Evolutionary conservation across 495 filamentous ascomycete species (phyloP), one percentile per base, ranked within the genome.

Genomic region (Penicillium paxilli): DNA sequence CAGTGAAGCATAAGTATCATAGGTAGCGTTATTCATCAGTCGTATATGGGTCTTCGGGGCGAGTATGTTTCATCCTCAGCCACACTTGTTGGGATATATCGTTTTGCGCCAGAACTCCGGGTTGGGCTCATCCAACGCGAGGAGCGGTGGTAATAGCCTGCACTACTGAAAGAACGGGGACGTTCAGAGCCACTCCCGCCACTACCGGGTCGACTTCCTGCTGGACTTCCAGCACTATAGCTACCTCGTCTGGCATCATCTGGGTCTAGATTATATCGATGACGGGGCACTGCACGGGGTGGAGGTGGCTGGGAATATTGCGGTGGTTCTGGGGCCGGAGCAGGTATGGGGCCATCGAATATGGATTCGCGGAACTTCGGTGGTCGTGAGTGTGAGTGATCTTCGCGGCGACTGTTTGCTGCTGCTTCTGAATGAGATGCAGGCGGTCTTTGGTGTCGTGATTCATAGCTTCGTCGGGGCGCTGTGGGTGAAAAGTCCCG

Each of bases 401-500:
- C 68, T 21, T 72, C 65, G 2, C 51, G 47, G 8, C 61, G 64
- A 2, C 20, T 28, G 37, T 60, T 57, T 14, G 57, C 42, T 0
- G 64, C 44, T n/a, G 49, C 44, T 5, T 55, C 55, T 1, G 68
- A 52, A 33, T 56, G 53, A 1, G 60, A 54, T 38, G 55, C 59
- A 20, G 55, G 46, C 32, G 51, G 25, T 48, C 58, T 49, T 38
- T 61, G 45, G 20, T 52, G 14, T 44, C 51, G 54, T 0, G n/a
- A 45, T 3, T 63, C 64, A 14, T 65, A 38, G n/a, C 47, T 55
- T 3, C 62, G 64, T 35, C 52, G 37, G 7, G 64, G 59, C 1
- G 60, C 46, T 21, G 62, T 46, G 0, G 72, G 69, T 0, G 73
- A 74, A 3, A 67, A 47, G 3, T 74, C 70, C 24, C 69, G 60